Evolutionary conservation across 305 asterid species (phyloP), one percentile per base, ranked within the genome.

Genomic region (Salvia sclarea): DNA sequence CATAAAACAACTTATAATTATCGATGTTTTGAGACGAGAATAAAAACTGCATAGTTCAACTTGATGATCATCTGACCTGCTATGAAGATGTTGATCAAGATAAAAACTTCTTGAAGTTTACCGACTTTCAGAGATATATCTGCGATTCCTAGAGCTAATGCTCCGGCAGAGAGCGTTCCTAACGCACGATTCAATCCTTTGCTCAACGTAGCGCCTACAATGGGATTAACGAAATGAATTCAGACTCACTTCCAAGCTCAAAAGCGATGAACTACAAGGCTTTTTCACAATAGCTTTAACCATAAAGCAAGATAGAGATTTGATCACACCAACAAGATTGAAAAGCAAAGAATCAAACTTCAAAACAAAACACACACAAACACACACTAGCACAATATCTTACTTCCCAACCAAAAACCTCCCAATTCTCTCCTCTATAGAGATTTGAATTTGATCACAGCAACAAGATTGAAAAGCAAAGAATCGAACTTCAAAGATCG

Each of bases 151-250:
- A 92, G 76, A 70, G 97, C 90, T 48, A 92, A 83, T 45, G 87
- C 85, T 74, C 98, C 97, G 33, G 98, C 98, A 22, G 92, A 90
- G 17, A 92, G 48, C n/a, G 98, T 90, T 68, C 98, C 98, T 38
- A 92, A 58, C 9, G 89, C 98, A 5, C 98, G 98, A 78, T 90
- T 92, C 64, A 92, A 88, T 41, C 98, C 98, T 75, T 88, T 92
- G 76, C 79, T 92, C 37, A 92, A 79, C 54, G 98, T 90, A 43
- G 96, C 98, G 64, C 98, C 98, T 92, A 66, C 35, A 81, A 31
- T n/a, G 22, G 35, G 52, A 7, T 44, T 21, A 57, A 18, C 18
- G 3, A 20, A 4, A 50, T 0, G 21, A 61, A 41, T 21, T 8
- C 14, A 62, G 44, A 25, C 12, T 25, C 25, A 16, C n/a, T 5